phyloP scores from a whole-genome alignment of 257 asterid species.

The Nicotiana otophora region DNA sequence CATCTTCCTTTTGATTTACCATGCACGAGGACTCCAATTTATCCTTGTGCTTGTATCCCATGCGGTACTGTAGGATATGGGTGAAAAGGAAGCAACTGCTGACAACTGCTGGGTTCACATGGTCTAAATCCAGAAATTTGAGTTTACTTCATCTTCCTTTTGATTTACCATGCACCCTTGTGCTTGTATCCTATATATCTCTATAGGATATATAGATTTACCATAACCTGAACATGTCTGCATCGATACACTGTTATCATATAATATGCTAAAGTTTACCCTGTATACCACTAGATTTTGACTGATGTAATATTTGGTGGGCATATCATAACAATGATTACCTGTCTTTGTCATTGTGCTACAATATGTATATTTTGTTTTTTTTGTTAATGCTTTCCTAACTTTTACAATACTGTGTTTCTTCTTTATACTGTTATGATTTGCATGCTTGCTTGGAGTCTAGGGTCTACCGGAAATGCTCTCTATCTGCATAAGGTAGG shows the following conservation, averaged over 20 bases:
- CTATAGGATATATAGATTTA: not conserved
- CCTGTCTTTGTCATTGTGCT: not conserved
- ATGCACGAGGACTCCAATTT: too few species aligned
- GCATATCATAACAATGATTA: not conserved
- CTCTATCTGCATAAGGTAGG: too few species aligned
- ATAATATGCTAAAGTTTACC: not conserved
- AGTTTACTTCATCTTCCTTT: not conserved
- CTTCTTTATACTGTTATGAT: too few species aligned
- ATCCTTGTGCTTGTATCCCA: too few species aligned
- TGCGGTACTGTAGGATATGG: too few species aligned
- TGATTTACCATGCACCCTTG: not conserved
- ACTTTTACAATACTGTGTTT: too few species aligned
- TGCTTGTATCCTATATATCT: not conserved
- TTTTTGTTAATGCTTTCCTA: too few species aligned
- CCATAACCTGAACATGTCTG: not conserved
- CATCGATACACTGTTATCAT: not conserved
- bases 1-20: too few species aligned
- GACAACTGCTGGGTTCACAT: too few species aligned
- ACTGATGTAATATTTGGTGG: not conserved
- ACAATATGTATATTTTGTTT: not conserved
- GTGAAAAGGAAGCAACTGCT: too few species aligned
- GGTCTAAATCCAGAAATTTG: not conserved
- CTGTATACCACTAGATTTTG: not conserved
- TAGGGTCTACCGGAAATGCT: too few species aligned
- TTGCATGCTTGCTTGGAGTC: too few species aligned